Base-by-base conservation (phyloP, 495 filamentous ascomycete genomes). In the Geoglossum glabrum region DNA sequence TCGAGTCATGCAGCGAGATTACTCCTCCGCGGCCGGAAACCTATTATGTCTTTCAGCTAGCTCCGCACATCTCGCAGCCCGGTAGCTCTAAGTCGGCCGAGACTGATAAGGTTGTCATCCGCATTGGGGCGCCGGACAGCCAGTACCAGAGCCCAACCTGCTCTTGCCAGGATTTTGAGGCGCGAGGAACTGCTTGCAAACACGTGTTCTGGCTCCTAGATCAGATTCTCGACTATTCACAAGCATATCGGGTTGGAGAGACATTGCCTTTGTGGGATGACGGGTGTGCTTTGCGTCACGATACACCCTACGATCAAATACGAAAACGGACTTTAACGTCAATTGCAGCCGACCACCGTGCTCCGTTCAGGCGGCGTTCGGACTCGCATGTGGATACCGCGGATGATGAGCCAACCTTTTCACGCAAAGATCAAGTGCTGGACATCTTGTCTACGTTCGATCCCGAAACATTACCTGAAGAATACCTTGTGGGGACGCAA, bases 391-490 rank as follows among this genome's bases (percentile, higher is more conserved):
- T 10, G n/a, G 27, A 34, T 23, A 9, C 19, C n/a, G 26, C n/a
- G 11, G 52, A 55, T 21, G 52, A 55, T 30, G 52, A 55, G 34
- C 9, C 15, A 2, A 55, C 10, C 19, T 55, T 34, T n/a, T 7
- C 4, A 9, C 28, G 34, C 21, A 33, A 55, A 11, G 52, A 55
- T 3, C 54, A 69, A 54, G 67, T 74, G 1, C 67, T 69, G 49
- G 76, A 79, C 59, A 71, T 79, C 17, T 62, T 79, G 52, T 75
- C 73, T 43, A 72, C 73, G 8, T 79, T 79, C 61, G 70, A 66
- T 56, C 55, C 62, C 11, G 61, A 64, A 8, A 66, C 66, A 11
- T 67, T 76, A 0, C 73, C 76, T 13, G 70, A 73, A 38, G 72
- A 75, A n/a, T 73, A 76, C 46, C 61, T 74, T 13, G 62, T 64